A percentile compares a stretch with the other conserved stretches of the same genome.
phyloP scores from a whole-genome alignment of 768 basidiomycete species.

The Postia placenta region DNA sequence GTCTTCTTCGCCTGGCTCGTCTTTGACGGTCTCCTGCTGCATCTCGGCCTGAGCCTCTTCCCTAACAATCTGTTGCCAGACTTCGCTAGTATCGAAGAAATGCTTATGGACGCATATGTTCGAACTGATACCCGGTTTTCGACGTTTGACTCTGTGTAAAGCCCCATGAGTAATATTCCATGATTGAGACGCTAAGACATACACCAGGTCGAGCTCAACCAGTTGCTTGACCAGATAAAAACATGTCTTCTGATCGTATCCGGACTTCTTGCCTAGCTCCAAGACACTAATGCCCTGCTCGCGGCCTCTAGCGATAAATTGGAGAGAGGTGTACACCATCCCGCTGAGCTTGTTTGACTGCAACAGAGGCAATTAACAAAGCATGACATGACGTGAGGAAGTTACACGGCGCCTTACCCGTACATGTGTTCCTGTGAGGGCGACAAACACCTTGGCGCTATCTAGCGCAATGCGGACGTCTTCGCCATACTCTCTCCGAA shows the following conservation, averaged over 20 bases:
- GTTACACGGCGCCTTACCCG: conserved; percentile 42
- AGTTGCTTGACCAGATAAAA: conserved; percentile 81
- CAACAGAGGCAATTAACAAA: neutral
- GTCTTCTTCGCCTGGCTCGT: conserved; percentile 25
- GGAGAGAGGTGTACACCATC: conserved; percentile 80
- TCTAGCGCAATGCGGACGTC: conserved; percentile 69
- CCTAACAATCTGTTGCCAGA: conserved; percentile 73
- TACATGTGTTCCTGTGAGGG: conserved; percentile 82
- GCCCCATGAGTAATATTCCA: neutral
- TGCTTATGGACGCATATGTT: conserved; percentile 80
- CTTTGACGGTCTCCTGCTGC: conserved; percentile 25
- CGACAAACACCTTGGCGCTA: conserved; percentile 65
- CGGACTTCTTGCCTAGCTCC: conserved; percentile 67
- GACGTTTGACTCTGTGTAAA: conserved; percentile 58
- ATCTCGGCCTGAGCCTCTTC: conserved; percentile 48
- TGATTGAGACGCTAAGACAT: too few relatives aligned
- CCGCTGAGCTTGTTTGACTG: conserved; percentile 78
- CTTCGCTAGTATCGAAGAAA: conserved; percentile 68
- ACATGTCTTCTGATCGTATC: conserved; percentile 86
- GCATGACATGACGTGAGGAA: neutral
- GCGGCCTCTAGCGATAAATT: conserved; percentile 77
- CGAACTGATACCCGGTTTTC: conserved; percentile 68
- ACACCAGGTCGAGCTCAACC: conserved; percentile 70
- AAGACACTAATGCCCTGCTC: conserved; percentile 75
- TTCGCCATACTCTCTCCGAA: conserved; percentile 54